Conservation (phyloP, 176 grass and related monocot genomes). For the Ensete glaucum region DNA sequence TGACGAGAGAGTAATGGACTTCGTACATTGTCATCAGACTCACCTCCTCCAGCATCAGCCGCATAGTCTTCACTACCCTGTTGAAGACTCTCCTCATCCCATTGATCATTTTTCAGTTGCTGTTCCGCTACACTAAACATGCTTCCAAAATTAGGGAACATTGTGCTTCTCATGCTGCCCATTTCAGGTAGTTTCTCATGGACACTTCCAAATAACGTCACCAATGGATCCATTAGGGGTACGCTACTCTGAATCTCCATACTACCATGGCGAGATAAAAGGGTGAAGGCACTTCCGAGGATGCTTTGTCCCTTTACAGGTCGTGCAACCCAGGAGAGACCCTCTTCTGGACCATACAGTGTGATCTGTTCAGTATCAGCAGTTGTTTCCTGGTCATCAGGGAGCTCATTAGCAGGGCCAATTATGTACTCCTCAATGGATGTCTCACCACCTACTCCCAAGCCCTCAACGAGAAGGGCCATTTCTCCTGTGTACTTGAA, state of each 20-base stretch:
- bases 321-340: constrained; percentile 71
- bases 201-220: constrained; percentile 74
- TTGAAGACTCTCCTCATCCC: constrained; percentile 89
- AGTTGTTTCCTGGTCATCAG: constrained; percentile 34
- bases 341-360: constrained; percentile 57
- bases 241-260: constrained; percentile 40
- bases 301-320: constrained; percentile 60
- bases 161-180: constrained; percentile 70
- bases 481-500: constrained; percentile 56
- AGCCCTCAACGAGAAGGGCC: constrained; percentile 85
- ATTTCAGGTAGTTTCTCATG: constrained; percentile 77
- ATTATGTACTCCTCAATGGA: constrained; percentile 91
- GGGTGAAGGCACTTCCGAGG: constrained; percentile 53
- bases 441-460: constrained; percentile 64
- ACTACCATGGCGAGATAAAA: constrained; percentile 58
- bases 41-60: constrained; percentile 50
- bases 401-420: constrained; percentile 37
- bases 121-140: constrained; percentile 85
- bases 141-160: constrained; percentile 92
- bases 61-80: constrained; percentile 61
- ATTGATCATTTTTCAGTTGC: constrained; percentile 58
- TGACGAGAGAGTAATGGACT: constrained; percentile 67
- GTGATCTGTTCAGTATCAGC: constrained; percentile 58
- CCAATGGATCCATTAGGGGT: constrained; percentile 63
- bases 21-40: constrained; percentile 60